Percentiles rank a stretch among this genome's conserved stretches.
These are phyloP conservation scores for Luzula sylvatica DNA, from an alignment of 176 grass and related monocot species.

Conservation along the genomic window DNA sequence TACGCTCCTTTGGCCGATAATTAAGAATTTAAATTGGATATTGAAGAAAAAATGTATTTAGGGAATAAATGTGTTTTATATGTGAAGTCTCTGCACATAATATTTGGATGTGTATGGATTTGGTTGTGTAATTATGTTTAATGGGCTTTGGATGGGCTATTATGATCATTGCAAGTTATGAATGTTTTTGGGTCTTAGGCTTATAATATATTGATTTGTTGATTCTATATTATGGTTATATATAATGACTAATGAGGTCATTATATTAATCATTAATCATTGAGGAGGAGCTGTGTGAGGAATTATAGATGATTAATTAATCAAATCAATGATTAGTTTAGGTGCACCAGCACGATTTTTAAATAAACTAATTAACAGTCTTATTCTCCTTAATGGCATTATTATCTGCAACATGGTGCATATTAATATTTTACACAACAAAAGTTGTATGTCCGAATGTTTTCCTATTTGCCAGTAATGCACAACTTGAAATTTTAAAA, in stretches of 20 bases:
- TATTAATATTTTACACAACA: not conserved
- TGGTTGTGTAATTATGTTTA: not conserved
- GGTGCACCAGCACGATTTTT: not conserved
- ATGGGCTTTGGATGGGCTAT: too few species aligned
- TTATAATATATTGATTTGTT: too few species aligned
- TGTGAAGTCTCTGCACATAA: slow-evolving; percentile 4
- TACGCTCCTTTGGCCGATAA: slow-evolving; percentile 51
- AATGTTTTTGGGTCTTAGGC: too few species aligned
- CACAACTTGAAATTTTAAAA: not conserved
- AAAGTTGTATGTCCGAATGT: not conserved
- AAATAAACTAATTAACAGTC: slow-evolving; percentile 7
- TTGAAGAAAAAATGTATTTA: not conserved
- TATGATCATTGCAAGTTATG: too few species aligned
- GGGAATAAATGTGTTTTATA: slow-evolving; percentile 5
- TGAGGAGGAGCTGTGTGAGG: not conserved
- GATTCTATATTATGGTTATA: too few species aligned
- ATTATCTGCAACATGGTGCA: too few species aligned
- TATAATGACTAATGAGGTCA: too few species aligned
- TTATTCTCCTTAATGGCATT: not conserved
- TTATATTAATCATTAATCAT: too few species aligned
- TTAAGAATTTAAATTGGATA: not conserved
- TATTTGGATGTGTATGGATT: not conserved
- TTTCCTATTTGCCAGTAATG: slow-evolving; percentile 6
- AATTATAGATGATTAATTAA: slow-evolving; percentile 13
- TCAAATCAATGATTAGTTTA: slow-evolving; percentile 7